Evolutionary conservation across 192 early-diverging fungal species (phyloP), one percentile per base, ranked within the genome.

Genomic region (Coemansia umbellata): DNA sequence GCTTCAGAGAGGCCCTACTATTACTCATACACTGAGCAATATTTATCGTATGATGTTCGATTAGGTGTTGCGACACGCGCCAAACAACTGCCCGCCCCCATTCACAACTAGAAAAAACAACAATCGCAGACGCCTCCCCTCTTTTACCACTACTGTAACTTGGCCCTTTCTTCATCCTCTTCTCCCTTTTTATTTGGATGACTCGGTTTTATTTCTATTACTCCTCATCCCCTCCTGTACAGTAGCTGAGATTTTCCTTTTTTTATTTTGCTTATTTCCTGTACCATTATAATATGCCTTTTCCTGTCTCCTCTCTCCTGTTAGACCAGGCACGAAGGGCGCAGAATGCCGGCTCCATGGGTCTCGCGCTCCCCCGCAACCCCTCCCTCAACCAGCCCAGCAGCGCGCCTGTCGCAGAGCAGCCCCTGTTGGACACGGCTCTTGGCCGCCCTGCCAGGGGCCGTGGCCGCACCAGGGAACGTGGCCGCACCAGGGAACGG

Each of bases 271-370:
- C 24, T 27, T 36, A n/a, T 37, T 39, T 26, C 3, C 15, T 58
- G 15, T 23, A 40, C 47, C 21, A 31, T 31, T 27, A 13, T 53
- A 23, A 44, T 40, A 65, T 65, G 63, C 47, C 63, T 5, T 50
- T 58, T 47, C 63, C 63, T 13, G 49, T 65, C 28, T 65, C 63
- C 18, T 53, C 58, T n/a, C 49, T 55, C 31, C 22, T 58, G 49
- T 33, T 66, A 58, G 51, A 50, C 44, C 50, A 53, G 14, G 37
- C 53, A 36, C 47, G 43, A 41, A 60, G 47, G 21, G 49, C 48
- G 7, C 47, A 47, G 15, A 60, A 60, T 23, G 42, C 45, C 24
- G 55, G 43, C 7, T 23, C 13, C 31, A 49, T 50, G 47, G 47
- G 39, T 18, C 19, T 33, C 14, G 47, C 37, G 21, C 23, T 15